These are phyloP conservation scores for Austroboletus olivaceoglutinosus DNA, from an alignment of 1,284 basidiomycete genomes.

Conservation along the genomic window DNA sequence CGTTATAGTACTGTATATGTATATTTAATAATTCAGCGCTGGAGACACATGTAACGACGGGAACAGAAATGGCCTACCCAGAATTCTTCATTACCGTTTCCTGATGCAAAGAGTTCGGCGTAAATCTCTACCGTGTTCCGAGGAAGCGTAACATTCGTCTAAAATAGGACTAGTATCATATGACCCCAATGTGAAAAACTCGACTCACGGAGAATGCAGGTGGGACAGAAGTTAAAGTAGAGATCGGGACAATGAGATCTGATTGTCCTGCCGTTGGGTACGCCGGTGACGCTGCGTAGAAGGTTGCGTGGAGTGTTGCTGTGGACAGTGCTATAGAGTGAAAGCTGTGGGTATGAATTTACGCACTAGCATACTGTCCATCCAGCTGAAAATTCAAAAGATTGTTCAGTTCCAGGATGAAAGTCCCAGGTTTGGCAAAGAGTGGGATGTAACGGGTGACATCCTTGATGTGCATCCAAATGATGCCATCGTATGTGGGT, in stretches of 20 bases:
- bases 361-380: conserved; percentile 67
- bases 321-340: conserved; percentile 1
- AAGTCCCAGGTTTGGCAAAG: conserved; percentile 62
- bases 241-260: conserved; percentile 66
- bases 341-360: conserved; percentile 3
- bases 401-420: conserved; percentile 74
- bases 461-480: conserved; percentile 78
- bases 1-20: conserved; percentile 64
- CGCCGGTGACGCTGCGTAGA: conserved; percentile 56
- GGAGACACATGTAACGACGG: conserved; percentile 2
- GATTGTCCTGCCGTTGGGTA: conserved; percentile 60
- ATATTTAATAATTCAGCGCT: neutral
- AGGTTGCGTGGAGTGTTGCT: conserved; percentile 71
- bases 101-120: conserved; percentile 71
- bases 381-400: conserved; percentile 53
- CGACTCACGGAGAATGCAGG: conserved; percentile 62
- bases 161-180: conserved; percentile 1
- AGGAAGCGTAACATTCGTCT: conserved; percentile 70
- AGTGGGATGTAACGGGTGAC: conserved; percentile 70
- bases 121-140: conserved; percentile 65
- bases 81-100: conserved; percentile 73
- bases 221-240: conserved; percentile 69
- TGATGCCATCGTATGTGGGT: conserved; percentile 66
- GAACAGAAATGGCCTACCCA: conserved; percentile 49
- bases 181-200: neutral